Percentiles rank a stretch among this genome's conserved stretches.
These are phyloP conservation scores for Coccinonectria pachysandricola DNA, from an alignment of 2,329 filamentous ascomycete genomes.

Conservation along the genomic window DNA sequence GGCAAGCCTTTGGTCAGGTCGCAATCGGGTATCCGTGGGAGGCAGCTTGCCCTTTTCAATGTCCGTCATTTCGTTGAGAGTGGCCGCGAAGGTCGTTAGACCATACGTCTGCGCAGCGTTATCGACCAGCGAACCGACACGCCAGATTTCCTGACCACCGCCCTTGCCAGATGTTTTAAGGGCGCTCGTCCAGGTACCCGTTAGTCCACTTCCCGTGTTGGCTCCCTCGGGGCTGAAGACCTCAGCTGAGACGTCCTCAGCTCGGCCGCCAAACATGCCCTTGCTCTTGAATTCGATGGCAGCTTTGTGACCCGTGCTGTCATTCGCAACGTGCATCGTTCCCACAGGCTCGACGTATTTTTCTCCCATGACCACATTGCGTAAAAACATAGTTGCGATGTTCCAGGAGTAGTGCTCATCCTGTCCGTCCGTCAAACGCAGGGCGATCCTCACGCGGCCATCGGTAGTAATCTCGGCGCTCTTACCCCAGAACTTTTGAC, in stretches of 20 bases:
- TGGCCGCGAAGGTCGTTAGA: slow-evolving; percentile 74
- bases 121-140: slow-evolving; percentile 64
- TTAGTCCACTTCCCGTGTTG: slow-evolving; percentile 55
- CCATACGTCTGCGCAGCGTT: slow-evolving; percentile 76
- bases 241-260: slow-evolving; percentile 78
- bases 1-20: slow-evolving; percentile 78
- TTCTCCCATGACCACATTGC: slow-evolving; percentile 95
- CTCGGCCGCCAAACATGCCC: slow-evolving; percentile 92
- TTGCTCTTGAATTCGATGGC: slow-evolving; percentile 87
- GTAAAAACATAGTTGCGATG: slow-evolving; percentile 77
- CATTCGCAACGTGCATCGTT: slow-evolving; percentile 76
- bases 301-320: slow-evolving; percentile 73
- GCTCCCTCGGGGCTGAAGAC: slow-evolving; percentile 57
- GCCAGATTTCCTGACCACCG: slow-evolving; percentile 65
- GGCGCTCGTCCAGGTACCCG: slow-evolving; percentile 75
- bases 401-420: slow-evolving; percentile 86
- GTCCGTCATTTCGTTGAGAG: slow-evolving; percentile 76
- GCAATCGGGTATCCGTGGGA: slow-evolving; percentile 69
- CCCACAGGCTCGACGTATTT: slow-evolving; percentile 96
- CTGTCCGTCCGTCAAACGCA: slow-evolving; percentile 53
- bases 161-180: slow-evolving; percentile 55
- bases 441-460: slow-evolving; percentile 67
- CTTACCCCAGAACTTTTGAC: slow-evolving; percentile 98
- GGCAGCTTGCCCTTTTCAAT: slow-evolving; percentile 68
- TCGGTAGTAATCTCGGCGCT: slow-evolving; percentile 90